A percentile compares a stretch with the other conserved stretches of the same genome.
phyloP scores from a whole-genome alignment of 2,329 filamentous ascomycete genomes.

The Microascus cirrosus region DNA sequence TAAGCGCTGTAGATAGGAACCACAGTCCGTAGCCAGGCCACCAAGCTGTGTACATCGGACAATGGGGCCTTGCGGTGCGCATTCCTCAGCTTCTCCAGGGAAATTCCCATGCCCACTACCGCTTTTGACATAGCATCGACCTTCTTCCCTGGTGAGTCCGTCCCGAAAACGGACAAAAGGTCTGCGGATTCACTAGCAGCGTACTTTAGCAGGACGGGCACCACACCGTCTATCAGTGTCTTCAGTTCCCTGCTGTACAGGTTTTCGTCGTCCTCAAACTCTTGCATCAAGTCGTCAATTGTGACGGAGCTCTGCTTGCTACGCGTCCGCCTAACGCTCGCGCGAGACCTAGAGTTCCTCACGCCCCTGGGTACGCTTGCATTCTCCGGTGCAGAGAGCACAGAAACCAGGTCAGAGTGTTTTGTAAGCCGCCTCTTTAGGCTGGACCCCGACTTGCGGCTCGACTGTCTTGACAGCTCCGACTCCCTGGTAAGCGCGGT shows the following conservation, averaged over 20 bases:
- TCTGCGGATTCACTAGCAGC: conserved; percentile 62
- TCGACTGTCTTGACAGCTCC: conserved; percentile 28
- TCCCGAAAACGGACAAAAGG: conserved; percentile 56
- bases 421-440: conserved; percentile 73
- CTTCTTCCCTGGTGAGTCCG: conserved; percentile 37
- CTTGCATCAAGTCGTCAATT: conserved; percentile 63
- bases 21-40: conserved; percentile 72
- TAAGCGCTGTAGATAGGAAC: conserved; percentile 77
- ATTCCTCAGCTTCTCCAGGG: conserved; percentile 71
- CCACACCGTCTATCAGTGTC: conserved; percentile 87
- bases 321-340: conserved; percentile 66
- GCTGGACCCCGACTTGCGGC: conserved; percentile 16
- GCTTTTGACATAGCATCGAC: conserved; percentile 62
- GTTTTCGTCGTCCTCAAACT: conserved; percentile 72
- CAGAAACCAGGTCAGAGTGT: conserved; percentile 88
- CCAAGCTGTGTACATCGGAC: conserved; percentile 57
- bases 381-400: conserved; percentile 63
- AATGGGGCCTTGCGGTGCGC: conserved; percentile 73
- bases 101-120: conserved; percentile 88
- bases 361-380: conserved; percentile 40
- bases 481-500: conserved; percentile 36
- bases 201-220: conserved; percentile 80
- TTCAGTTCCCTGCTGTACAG: conserved; percentile 86
- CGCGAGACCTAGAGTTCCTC: conserved; percentile 44
- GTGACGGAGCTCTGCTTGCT: conserved; percentile 57